Base-by-base conservation (phyloP, 2,329 filamentous ascomycete genomes). In the Chrysoporthe deuterocubensis region DNA sequence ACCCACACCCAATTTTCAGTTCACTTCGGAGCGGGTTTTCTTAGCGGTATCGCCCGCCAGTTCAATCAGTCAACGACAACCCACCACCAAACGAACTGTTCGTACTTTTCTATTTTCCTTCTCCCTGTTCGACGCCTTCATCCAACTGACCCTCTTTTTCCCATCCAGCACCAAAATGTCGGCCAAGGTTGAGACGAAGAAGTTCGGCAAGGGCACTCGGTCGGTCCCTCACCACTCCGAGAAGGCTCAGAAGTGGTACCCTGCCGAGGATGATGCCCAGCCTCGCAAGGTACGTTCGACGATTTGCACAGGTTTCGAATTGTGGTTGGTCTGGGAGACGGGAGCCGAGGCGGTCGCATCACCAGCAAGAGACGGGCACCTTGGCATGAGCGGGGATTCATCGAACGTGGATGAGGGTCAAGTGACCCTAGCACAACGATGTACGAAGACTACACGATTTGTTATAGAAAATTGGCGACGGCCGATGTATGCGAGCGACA, bases 171-270 rank as follows among this genome's bases (percentile, higher is more conserved):
- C 82, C 54, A 68, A 65, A 76, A 93, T 93, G 90, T 91, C 90
- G 86, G 84, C 85, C 77, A 90, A 91, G 89, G 86, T 87, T 82
- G 84, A 82, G 78, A 92, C 90, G 80, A 97, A 97, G 93, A 95
- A 92, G 89, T 97, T 97, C 89, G 94, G 94, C 87, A 96, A 96
- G 90, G 93, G 93, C 85, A 92, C 93, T 87, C 91, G 95, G 87
- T 89, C 91, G 84, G 91, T 97, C 83, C 94, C 92, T 83, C 89
- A 92, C 84, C 83, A 87, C 84, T 87, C 88, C 81, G 90, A 97
- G 85, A 97, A 96, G 92, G 95, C 95, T 79, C 90, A 92, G 89
- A 98, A 97, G 88, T 99, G 95, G 93, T 99, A 99, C 87, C 93
- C 94, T 83, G 92, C 93, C 81, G 92, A 96, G 84, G 95, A 97